phyloP scores from a whole-genome alignment of 192 early-diverging fungal species.

The Physocladia obscura region DNA sequence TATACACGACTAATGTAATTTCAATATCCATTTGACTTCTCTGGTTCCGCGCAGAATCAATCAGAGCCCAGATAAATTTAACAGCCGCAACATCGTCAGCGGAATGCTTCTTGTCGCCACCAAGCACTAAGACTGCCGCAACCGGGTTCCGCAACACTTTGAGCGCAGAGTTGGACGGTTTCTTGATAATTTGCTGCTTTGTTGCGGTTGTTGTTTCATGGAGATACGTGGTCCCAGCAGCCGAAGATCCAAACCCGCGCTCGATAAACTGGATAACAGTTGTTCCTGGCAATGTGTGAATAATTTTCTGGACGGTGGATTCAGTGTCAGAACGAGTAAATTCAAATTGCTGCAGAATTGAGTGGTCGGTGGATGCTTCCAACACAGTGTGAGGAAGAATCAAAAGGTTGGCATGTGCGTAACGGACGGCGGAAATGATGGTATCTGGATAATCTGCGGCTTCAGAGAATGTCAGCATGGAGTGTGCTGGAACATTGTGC shows the following conservation, averaged over 20 bases:
- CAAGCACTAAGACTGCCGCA: too few relatives aligned
- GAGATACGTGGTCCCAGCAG: too few relatives aligned
- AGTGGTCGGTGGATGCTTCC: not conserved
- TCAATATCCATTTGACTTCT: too few relatives aligned
- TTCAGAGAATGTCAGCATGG: slow-evolving; percentile 4
- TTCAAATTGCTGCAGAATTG: not conserved
- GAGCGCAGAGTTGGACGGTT: not conserved
- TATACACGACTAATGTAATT: too few relatives aligned
- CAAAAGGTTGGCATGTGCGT: not conserved
- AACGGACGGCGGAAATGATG: slow-evolving; percentile 5
- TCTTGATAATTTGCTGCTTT: too few relatives aligned
- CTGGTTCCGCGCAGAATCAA: too few relatives aligned
- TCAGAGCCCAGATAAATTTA: too few relatives aligned
- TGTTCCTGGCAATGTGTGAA: not conserved
- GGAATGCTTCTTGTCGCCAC: too few relatives aligned
- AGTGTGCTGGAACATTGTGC: not conserved
- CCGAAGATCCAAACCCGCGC: not conserved
- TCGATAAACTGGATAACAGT: not conserved
- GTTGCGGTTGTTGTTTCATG: not conserved
- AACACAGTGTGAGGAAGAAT: slow-evolving; percentile 14
- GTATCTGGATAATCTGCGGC: not conserved
- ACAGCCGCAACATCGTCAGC: too few relatives aligned
- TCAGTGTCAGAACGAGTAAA: not conserved
- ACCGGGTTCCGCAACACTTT: too few relatives aligned
- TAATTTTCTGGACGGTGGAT: not conserved